A percentile compares a stretch with the other conserved stretches of the same genome.
phyloP scores from a whole-genome alignment of 2,329 filamentous ascomycete genomes.

The Colletotrichum sp. region DNA sequence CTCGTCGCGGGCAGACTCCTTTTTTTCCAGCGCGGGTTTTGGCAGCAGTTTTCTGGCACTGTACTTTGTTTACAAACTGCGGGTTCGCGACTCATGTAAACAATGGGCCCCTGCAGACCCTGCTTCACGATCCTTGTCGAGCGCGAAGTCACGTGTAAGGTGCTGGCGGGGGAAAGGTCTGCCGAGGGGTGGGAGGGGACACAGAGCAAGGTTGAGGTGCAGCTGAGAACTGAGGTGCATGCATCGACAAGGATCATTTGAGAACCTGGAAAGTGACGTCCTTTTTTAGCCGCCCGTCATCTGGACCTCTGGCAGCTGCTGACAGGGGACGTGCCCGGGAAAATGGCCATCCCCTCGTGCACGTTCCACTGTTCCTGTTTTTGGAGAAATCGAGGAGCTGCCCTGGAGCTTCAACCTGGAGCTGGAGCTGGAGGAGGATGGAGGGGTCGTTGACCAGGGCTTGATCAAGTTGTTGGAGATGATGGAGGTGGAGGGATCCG shows the following conservation, averaged over 20 bases:
- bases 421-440: neutral
- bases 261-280: slow-evolving; percentile 13
- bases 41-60: neutral
- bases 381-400: neutral
- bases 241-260: neutral
- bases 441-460: neutral
- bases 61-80: slow-evolving; percentile 19
- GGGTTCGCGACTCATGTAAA: slow-evolving; percentile 21
- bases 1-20: neutral
- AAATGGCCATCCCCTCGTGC: neutral
- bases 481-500: neutral
- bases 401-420: neutral
- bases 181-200: neutral
- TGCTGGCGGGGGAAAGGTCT: neutral
- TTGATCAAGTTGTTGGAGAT: neutral
- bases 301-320: slow-evolving; percentile 11
- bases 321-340: slow-evolving; percentile 6
- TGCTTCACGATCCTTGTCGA: neutral
- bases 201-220: neutral
- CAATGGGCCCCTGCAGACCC: slow-evolving; percentile 14
- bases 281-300: slow-evolving; percentile 13
- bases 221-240: neutral
- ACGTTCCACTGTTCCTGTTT: neutral
- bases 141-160: slow-evolving; percentile 16
- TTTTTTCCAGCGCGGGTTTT: neutral